Evolutionary conservation across 768 basidiomycete species (phyloP).

Genomic region (Scleroderma bovista): DNA sequence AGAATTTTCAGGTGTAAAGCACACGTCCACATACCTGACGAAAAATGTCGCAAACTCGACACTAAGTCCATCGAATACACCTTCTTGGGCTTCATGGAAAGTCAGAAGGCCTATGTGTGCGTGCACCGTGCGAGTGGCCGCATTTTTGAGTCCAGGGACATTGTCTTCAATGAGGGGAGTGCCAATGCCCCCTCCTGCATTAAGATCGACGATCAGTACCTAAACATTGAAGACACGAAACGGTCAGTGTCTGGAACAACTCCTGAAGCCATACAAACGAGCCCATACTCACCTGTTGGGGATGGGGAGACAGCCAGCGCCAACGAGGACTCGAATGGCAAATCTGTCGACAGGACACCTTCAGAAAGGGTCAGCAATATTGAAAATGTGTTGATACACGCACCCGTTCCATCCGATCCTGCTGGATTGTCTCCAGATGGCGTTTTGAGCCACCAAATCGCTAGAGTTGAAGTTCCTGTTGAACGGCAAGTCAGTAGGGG

Average conservation of each 20-base stretch:
- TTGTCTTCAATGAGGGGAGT: background rate
- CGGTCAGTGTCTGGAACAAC: background rate
- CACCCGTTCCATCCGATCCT: too few species aligned
- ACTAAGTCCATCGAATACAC: background rate
- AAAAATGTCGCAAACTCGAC: slow-evolving; percentile 10
- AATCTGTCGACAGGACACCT: too few species aligned
- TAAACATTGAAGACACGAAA: background rate
- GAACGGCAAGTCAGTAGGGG: too few species aligned
- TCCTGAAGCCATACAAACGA: too few species aligned
- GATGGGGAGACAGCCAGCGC: too few species aligned
- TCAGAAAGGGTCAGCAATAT: too few species aligned
- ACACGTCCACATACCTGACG: slow-evolving; percentile 17
- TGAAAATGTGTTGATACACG: too few species aligned
- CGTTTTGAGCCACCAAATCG: too few species aligned
- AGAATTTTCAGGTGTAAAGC: slow-evolving; percentile 20
- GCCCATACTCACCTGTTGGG: too few species aligned
- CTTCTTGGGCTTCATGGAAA: background rate
- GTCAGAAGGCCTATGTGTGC: background rate
- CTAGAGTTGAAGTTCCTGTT: too few species aligned
- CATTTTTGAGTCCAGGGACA: background rate
- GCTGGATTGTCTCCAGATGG: too few species aligned
- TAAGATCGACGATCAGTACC: background rate
- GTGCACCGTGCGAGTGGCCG: background rate
- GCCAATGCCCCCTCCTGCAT: background rate
- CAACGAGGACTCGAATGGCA: too few species aligned